phyloP scores from a whole-genome alignment of 2,329 filamentous ascomycete species.

The Reticulascus tulasneorum region DNA sequence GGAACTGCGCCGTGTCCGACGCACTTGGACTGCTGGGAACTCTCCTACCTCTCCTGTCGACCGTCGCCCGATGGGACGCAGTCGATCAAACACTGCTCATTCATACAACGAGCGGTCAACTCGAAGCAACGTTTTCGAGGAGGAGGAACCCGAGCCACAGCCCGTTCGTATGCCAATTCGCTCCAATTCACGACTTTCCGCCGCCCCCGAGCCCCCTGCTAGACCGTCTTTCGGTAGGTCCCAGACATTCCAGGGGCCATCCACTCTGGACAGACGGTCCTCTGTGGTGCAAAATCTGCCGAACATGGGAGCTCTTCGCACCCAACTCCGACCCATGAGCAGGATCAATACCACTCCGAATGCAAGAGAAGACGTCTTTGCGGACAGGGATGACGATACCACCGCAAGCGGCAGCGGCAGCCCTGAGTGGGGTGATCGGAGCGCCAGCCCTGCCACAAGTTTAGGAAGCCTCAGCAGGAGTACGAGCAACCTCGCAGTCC shows the following conservation, averaged over 20 bases:
- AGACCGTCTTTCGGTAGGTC: constrained; percentile 33
- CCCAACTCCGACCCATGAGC: constrained; percentile 41
- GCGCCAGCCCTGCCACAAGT: constrained; percentile 53
- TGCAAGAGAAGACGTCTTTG: constrained; percentile 41
- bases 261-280: constrained; percentile 12
- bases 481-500: constrained; percentile 23
- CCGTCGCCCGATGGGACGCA: constrained; percentile 23
- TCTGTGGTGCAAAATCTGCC: constrained; percentile 10
- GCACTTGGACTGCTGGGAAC: constrained; percentile 36
- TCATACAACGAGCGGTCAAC: constrained; percentile 30
- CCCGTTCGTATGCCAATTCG: constrained; percentile 42
- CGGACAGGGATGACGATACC: constrained; percentile 44
- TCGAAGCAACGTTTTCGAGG: constrained; percentile 31
- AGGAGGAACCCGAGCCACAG: constrained; percentile 22
- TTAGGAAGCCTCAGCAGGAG: constrained; percentile 50
- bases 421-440: constrained; percentile 46
- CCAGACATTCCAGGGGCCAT: constrained; percentile 33
- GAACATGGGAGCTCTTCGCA: constrained; percentile 33
- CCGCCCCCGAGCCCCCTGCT: constrained; percentile 28
- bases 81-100: constrained; percentile 45
- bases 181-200: constrained; percentile 28
- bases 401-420: constrained; percentile 47
- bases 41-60: constrained; percentile 16
- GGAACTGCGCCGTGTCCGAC: constrained; percentile 59
- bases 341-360: constrained; percentile 34